Percentiles rank a stretch among this genome's conserved stretches.
Evolutionary conservation across 345 rosid species (phyloP).

Genomic region (Arabidopsis thaliana): TAIR10.1 NC_003070.9:11596001-11596500

Average conservation of each 20-base stretch:
- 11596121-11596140: not conserved
- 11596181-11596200: no score
- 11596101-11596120: not conserved
- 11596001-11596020: slow-evolving; percentile 20
- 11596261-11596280: no score
- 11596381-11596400: not conserved
- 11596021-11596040: not conserved
- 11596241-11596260: no score
- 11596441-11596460: slow-evolving; percentile 17
- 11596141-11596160: not conserved
- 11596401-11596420: not conserved
- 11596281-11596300: no score
- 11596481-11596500: slow-evolving; percentile 38
- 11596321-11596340: no score
- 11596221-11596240: no score
- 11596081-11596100: not conserved
- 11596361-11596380: no score
- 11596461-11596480: slow-evolving; percentile 1
- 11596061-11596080: not conserved
- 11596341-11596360: no score
- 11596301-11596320: no score
- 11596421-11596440: not conserved
- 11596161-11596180: not conserved
- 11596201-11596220: no score
- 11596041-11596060: not conserved